These are phyloP conservation scores for Raffaelea albimanens DNA, from an alignment of 2,329 filamentous ascomycete species.

Conservation along the genomic window DNA sequence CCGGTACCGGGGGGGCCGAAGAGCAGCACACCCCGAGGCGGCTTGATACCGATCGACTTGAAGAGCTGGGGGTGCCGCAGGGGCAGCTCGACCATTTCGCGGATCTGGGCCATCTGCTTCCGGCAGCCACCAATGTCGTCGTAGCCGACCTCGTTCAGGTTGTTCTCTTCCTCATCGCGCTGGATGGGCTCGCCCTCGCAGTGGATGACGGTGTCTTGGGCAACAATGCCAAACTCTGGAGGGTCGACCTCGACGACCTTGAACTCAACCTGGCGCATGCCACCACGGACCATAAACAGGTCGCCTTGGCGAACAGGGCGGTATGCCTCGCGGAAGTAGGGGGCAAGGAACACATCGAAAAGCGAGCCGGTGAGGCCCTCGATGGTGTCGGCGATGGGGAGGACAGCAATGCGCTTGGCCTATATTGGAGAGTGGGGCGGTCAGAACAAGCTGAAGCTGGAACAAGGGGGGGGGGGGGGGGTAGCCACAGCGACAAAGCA, in stretches of 20 bases:
- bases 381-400: constrained; percentile 95
- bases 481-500: too few relatives aligned
- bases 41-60: constrained; percentile 99
- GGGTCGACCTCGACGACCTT: constrained; percentile 99
- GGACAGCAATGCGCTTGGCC: constrained; percentile 98
- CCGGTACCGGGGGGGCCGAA: constrained; percentile 96
- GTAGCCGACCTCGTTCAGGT: constrained; percentile 97
- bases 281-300: constrained; percentile 92
- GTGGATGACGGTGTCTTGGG: constrained; percentile 97
- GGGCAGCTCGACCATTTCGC: constrained; percentile 95
- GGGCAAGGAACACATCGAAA: constrained; percentile 97
- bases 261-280: constrained; percentile 99
- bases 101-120: constrained; percentile 99
- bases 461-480: too few relatives aligned
- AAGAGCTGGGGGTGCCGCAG: constrained; percentile 96
- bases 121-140: constrained; percentile 98
- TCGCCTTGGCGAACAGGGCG: constrained; percentile 94
- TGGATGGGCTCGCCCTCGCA: constrained; percentile 95
- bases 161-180: constrained; percentile 97
- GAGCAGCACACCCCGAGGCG: constrained; percentile 92
- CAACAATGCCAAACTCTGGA: constrained; percentile 96
- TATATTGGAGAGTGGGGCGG: constrained; percentile 25
- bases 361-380: constrained; percentile 96
- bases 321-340: constrained; percentile 99
- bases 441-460: constrained; percentile 13